Base-by-base conservation (phyloP, 805 yeast genomes). In the Dipodascopsis uninucleata region DNA sequence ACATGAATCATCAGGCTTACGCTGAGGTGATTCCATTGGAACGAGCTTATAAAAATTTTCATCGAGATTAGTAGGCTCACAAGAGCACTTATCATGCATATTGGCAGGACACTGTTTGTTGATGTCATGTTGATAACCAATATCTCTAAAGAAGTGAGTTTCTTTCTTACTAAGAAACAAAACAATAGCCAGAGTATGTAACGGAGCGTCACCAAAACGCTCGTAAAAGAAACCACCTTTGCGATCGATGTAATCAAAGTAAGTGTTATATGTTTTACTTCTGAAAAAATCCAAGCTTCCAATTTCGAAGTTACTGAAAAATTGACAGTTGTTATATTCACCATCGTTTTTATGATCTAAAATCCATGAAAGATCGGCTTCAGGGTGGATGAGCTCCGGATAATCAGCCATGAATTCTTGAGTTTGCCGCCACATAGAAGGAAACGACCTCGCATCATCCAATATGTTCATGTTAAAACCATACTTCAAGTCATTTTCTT, bases 181-280 rank as follows among this genome's bases (percentile, higher is more conserved):
- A 1, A 81, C 69, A 5, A 74, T 80, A 5, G 82, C 87, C 45
- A 81, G 67, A 2, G 85, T 73, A 61, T 81, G 87, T 37, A 81
- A 72, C 2, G 86, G 86, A 0, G 87, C 87, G 62, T 81, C 87
- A 18, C 87, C 87, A 85, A 86, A 81, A 62, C 87, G 70, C 62
- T 81, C 85, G 63, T 81, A 81, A 64, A 78, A 81, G 64, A 81
- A 81, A 31, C 83, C 82, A 21, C 85, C 85, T 2, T 77, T 69
- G 40, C 68, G 58, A 61, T 81, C 87, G 47, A 81, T 67, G 48
- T 67, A 59, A 35, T 78, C 72, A 57, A 81, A 81, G 61, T 71
- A 81, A 45, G 67, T 64, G 28, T 61, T 59, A 62, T 81, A 81
- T 18, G 75, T 75, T 39, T 74, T 71, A n/a, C 71, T 55, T 53